Evolutionary conservation across 805 yeast species (phyloP).

Genomic region (Ogataea thermomethanolica): DNA sequence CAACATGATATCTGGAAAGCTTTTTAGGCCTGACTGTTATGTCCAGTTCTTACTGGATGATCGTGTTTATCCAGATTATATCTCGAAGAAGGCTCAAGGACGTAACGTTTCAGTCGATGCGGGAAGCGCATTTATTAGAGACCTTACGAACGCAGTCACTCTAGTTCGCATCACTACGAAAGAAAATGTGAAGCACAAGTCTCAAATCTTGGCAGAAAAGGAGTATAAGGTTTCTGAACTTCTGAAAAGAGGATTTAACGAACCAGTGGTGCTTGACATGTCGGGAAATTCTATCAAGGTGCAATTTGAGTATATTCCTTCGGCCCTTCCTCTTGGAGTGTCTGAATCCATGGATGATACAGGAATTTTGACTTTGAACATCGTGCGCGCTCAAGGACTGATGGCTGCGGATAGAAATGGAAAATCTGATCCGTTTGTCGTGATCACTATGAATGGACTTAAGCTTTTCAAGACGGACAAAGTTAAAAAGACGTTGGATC

Average conservation of each 20-base stretch:
- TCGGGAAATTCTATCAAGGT: slow-evolving; percentile 38
- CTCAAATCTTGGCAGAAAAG: slow-evolving; percentile 51
- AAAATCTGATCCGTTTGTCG: slow-evolving; percentile 68
- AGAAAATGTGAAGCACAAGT: slow-evolving; percentile 42
- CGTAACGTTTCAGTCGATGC: slow-evolving; percentile 42
- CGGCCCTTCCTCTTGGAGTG: slow-evolving; percentile 48
- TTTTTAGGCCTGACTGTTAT: slow-evolving; percentile 45
- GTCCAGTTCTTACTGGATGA: slow-evolving; percentile 68
- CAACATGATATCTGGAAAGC: slow-evolving; percentile 47
- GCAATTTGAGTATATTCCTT: slow-evolving; percentile 60
- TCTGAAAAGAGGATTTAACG: slow-evolving; percentile 44
- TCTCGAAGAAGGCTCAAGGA: slow-evolving; percentile 46
- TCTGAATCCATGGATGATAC: slow-evolving; percentile 66
- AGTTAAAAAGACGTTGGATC: slow-evolving; percentile 64
- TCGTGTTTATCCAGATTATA: slow-evolving; percentile 53
- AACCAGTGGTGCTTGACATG: slow-evolving; percentile 45
- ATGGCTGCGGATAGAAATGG: slow-evolving; percentile 67
- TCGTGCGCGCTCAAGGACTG: slow-evolving; percentile 53
- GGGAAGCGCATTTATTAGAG: slow-evolving; percentile 66
- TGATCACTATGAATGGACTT: slow-evolving; percentile 50
- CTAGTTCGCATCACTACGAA: slow-evolving; percentile 56
- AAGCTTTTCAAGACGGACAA: slow-evolving; percentile 56
- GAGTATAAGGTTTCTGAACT: slow-evolving; percentile 50
- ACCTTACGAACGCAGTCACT: slow-evolving; percentile 56
- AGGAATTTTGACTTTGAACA: slow-evolving; percentile 55